Base-by-base conservation (phyloP, 805 yeast genomes). In the Metschnikowia baotianmanensis region DNA sequence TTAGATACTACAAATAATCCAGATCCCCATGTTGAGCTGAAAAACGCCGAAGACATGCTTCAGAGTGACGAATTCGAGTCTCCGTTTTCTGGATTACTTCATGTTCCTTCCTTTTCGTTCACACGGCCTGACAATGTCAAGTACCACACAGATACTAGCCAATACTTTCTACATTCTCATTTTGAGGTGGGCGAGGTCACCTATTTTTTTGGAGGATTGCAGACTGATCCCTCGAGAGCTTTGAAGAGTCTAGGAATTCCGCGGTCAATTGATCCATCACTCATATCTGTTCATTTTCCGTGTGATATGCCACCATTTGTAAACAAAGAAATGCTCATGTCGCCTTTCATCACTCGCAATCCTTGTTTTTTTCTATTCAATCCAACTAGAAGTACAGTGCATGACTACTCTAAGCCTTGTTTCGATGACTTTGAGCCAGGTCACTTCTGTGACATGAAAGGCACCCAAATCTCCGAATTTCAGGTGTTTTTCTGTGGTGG, bases 401-500 rank as follows among this genome's bases (percentile, higher is more conserved):
- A 61, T 4, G 54, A 57, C 20, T 48, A 61, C 42, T 63, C 61
- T 31, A 53, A 53, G 5, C 42, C 50, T 20, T 46, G 38, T 12
- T 47, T 46, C 2, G 76, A 75, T 2, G 36, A 36, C 11, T 31
- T 69, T 31, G 52, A 67, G 5, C 88, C 89, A 0, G 74, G 76
- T 3, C 72, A 81, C 3, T 52, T 82, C 15, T 53, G 76, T 31
- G 72, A 78, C 40, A 62, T 78, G 56, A 52, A 69, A 5, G 69
- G 76, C 13, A 66, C 77, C 7, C 67, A 62, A 40, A 62, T 84
- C 4, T 75, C 85, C 4, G 65, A 71, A n/a, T 61, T 78, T 26
- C 81, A 81, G 51, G 68, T 79, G 12, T 71, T 83, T 47, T 72
- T 74, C 43, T 82, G 77, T 54, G 95, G 91, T n/a, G 95, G 93